Evolutionary conservation across 2,329 filamentous ascomycete species (phyloP).

Genomic region (Diaporthe citriasiana): DNA sequence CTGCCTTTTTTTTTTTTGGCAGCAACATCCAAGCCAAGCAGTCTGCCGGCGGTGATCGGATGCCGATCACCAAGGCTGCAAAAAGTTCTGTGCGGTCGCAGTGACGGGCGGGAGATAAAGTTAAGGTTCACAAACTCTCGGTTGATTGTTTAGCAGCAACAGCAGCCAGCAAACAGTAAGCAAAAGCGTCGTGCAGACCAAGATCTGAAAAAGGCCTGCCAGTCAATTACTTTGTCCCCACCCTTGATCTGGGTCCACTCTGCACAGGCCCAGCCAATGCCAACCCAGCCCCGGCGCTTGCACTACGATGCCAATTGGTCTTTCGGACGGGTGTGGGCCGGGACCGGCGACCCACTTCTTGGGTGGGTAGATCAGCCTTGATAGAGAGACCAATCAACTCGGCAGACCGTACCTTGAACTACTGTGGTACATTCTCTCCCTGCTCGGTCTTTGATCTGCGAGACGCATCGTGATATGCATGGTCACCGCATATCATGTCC

Average conservation of each 20-base stretch:
- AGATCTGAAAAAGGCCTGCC: conserved; percentile 35
- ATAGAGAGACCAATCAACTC: conserved; percentile 31
- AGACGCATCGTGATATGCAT: conserved; percentile 34
- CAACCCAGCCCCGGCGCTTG: conserved; percentile 40
- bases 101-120: conserved; percentile 3
- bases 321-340: conserved; percentile 31
- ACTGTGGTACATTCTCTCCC: too few relatives aligned
- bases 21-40: conserved; percentile 12
- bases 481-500: conserved; percentile 28
- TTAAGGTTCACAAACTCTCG: not conserved
- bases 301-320: conserved; percentile 42
- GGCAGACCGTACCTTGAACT: not conserved
- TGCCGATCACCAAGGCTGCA: not conserved
- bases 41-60: conserved; percentile 12
- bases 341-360: conserved; percentile 10
- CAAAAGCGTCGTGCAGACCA: conserved; percentile 35
- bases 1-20: conserved; percentile 6
- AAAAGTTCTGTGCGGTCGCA: not conserved
- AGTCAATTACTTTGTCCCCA: conserved; percentile 3
- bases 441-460: conserved; percentile 10
- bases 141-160: not conserved
- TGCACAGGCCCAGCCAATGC: conserved; percentile 24
- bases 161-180: too few relatives aligned
- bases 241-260: conserved; percentile 1
- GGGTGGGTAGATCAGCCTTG: conserved; percentile 23